phyloP scores from a whole-genome alignment of 2,329 filamentous ascomycete species.

The Aspergillus persii region DNA sequence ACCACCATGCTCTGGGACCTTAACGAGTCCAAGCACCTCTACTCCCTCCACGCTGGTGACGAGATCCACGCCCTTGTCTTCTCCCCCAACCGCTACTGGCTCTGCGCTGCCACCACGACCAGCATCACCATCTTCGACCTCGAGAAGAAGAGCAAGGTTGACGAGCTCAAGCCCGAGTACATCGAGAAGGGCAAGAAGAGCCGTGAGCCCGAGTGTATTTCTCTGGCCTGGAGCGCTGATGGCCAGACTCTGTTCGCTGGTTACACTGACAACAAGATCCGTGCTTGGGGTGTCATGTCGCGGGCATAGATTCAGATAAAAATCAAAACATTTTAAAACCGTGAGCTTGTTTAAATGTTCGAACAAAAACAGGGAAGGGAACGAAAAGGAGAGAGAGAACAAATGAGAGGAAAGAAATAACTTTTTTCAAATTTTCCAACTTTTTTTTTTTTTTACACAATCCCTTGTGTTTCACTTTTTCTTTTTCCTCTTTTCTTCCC shows the following conservation, averaged over 20 bases:
- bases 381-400: slow-evolving; percentile 14
- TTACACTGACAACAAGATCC: slow-evolving; percentile 99
- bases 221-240: slow-evolving; percentile 95
- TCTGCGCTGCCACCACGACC: slow-evolving; percentile 94
- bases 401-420: slow-evolving; percentile 13
- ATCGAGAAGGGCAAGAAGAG: slow-evolving; percentile 96
- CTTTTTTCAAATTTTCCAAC: slow-evolving; percentile 21
- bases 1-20: slow-evolving; percentile 99
- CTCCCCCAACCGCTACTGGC: slow-evolving; percentile 99
- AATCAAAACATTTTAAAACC: slow-evolving; percentile 1
- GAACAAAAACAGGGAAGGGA: slow-evolving; percentile 10
- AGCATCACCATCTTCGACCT: slow-evolving; percentile 99
- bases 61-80: slow-evolving; percentile 99
- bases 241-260: slow-evolving; percentile 99
- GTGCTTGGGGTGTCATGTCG: slow-evolving; percentile 97
- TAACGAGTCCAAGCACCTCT: slow-evolving; percentile 99
- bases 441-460: slow-evolving; percentile 13
- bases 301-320: slow-evolving; percentile 61
- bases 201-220: slow-evolving; percentile 97
- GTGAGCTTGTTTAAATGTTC: slow-evolving; percentile 13
- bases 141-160: slow-evolving; percentile 99
- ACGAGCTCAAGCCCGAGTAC: slow-evolving; percentile 99
- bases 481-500: slow-evolving; percentile 12
- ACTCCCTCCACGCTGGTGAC: slow-evolving; percentile 98
- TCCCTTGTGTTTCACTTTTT: neutral